Conservation (phyloP, 108 stramenopile species). For the Licmophora abbreviata region DNA sequence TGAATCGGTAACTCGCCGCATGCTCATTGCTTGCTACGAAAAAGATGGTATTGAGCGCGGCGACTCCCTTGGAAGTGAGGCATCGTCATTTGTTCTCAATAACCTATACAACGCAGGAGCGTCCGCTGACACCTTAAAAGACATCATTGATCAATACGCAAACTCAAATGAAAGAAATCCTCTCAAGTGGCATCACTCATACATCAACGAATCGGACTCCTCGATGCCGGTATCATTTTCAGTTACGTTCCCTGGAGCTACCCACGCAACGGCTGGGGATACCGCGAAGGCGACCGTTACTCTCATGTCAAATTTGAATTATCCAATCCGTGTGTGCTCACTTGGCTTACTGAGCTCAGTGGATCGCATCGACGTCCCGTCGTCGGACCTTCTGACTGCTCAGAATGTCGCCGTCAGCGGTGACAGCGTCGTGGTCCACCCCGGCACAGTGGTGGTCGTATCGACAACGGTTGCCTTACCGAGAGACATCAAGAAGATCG, state of each 20-base stretch:
- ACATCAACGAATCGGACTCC: conserved; percentile 19
- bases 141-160: conserved; percentile 18
- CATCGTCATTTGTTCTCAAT: conserved; percentile 31
- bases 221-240: conserved; percentile 61
- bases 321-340: conserved; percentile 42
- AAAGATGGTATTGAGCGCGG: conserved; percentile 15
- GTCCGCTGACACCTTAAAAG: conserved; percentile 10
- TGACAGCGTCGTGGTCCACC: conserved; percentile 19
- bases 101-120: conserved; percentile 29
- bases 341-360: conserved; percentile 28
- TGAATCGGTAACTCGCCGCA: conserved; percentile 43
- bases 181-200: conserved; percentile 27
- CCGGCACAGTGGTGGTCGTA: conserved; percentile 20
- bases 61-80: conserved; percentile 2
- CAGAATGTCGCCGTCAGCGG: conserved; percentile 22
- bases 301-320: conserved; percentile 59
- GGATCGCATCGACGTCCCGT: conserved; percentile 17
- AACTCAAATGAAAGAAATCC: conserved; percentile 3
- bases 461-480: conserved; percentile 27
- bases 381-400: conserved; percentile 18
- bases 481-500: conserved; percentile 19
- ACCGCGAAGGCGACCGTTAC: conserved; percentile 40
- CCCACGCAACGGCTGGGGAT: conserved; percentile 63
- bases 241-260: conserved; percentile 50
- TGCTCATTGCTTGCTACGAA: conserved; percentile 53